Evolutionary conservation across 1,284 basidiomycete species (phyloP).

Genomic region (Microbotryum silenes-acaulis): DNA sequence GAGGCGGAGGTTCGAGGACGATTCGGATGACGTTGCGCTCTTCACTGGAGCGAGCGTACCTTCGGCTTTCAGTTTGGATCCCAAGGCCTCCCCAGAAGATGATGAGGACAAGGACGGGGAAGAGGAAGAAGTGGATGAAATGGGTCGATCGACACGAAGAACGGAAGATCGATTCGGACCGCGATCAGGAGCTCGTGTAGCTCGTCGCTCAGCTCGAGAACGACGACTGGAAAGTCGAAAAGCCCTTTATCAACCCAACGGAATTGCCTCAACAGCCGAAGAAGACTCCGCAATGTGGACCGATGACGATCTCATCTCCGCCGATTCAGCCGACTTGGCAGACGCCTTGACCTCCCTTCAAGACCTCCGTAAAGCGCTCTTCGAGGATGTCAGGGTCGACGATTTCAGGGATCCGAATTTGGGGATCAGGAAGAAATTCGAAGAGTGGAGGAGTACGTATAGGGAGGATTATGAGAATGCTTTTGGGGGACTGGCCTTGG

Average conservation of each 20-base stretch:
- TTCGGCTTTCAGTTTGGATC: background rate
- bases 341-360: slow-evolving; percentile 55
- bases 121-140: slow-evolving; percentile 53
- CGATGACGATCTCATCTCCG: slow-evolving; percentile 60
- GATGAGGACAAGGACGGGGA: slow-evolving; percentile 36
- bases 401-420: slow-evolving; percentile 76
- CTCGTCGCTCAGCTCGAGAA: slow-evolving; percentile 48
- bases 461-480: slow-evolving; percentile 76
- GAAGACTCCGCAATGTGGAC: slow-evolving; percentile 79
- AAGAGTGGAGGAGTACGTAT: slow-evolving; percentile 66
- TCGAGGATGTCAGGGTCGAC: slow-evolving; percentile 70
- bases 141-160: slow-evolving; percentile 44
- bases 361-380: slow-evolving; percentile 52
- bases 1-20: slow-evolving; percentile 60
- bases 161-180: slow-evolving; percentile 18
- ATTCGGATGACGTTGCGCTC: slow-evolving; percentile 69
- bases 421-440: slow-evolving; percentile 64
- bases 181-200: slow-evolving; percentile 30
- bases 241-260: slow-evolving; percentile 41
- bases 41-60: slow-evolving; percentile 54
- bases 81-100: too few species aligned
- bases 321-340: slow-evolving; percentile 62
- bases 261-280: slow-evolving; percentile 31
- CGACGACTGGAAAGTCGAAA: slow-evolving; percentile 44
- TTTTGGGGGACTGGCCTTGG: slow-evolving; percentile 79